Conservation (phyloP, 2,329 filamentous ascomycete species). For the Ascocoryne sarcoides region DNA sequence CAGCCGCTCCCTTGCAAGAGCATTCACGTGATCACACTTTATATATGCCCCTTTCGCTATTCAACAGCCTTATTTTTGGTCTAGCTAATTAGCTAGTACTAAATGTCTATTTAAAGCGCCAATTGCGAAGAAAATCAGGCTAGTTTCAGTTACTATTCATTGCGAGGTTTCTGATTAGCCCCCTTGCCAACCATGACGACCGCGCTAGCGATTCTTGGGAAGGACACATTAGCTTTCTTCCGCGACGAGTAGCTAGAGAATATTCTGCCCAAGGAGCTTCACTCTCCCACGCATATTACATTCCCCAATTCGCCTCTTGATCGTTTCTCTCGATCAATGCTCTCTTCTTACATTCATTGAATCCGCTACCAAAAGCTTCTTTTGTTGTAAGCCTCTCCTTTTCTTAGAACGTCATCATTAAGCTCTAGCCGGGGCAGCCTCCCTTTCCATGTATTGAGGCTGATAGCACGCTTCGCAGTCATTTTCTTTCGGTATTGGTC, state of each 20-base stretch:
- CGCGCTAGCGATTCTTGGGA: neutral
- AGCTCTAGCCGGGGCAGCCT: slow-evolving; percentile 1
- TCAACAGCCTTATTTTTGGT: too few relatives aligned
- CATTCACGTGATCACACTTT: too few relatives aligned
- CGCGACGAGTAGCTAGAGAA: slow-evolving; percentile 1
- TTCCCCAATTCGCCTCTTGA: slow-evolving; percentile 18
- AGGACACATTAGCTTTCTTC: slow-evolving; percentile 11
- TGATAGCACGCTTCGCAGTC: slow-evolving; percentile 14
- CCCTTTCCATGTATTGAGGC: slow-evolving; percentile 10
- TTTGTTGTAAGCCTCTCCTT: slow-evolving; percentile 8
- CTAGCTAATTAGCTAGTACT: too few relatives aligned
- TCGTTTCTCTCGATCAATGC: slow-evolving; percentile 20
- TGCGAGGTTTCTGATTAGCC: neutral
- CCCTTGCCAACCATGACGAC: neutral
- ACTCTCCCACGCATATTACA: slow-evolving; percentile 1
- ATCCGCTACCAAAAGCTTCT: slow-evolving; percentile 6
- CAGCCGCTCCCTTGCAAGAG: too few relatives aligned
- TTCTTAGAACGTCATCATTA: neutral
- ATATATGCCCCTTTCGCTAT: too few relatives aligned
- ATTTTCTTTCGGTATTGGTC: slow-evolving; percentile 10
- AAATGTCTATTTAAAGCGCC: neutral
- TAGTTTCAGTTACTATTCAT: neutral
- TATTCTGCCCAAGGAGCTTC: slow-evolving; percentile 7
- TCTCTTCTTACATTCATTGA: slow-evolving; percentile 18
- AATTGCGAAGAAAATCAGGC: neutral